A percentile compares a stretch with the other conserved stretches of the same genome.
Conservation (phyloP, 2,329 filamentous ascomycete genomes). For the Lecanicillium sp. region DNA sequence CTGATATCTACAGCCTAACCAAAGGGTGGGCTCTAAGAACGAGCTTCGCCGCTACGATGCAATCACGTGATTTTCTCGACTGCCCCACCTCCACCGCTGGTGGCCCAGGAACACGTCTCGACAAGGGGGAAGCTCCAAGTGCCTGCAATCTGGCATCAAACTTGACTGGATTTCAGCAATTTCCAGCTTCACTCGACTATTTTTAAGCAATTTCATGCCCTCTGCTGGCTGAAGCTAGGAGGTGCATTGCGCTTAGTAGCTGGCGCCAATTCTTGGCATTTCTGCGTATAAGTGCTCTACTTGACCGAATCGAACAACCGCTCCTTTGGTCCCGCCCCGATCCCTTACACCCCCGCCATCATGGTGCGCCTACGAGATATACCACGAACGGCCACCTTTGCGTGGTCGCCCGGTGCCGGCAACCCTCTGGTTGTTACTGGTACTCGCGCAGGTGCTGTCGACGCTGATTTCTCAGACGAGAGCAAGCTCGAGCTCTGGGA, state of each 20-base stretch:
- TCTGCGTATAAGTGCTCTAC: constrained; percentile 12
- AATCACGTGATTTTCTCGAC: constrained; percentile 23
- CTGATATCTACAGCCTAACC: background rate
- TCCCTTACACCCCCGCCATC: constrained; percentile 29
- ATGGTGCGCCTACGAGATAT: constrained; percentile 98
- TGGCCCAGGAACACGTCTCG: constrained; percentile 13
- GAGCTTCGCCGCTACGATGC: background rate
- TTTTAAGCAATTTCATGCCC: constrained; percentile 19
- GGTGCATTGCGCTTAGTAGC: constrained; percentile 18
- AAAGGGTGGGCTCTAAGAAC: background rate
- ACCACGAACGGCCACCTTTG: constrained; percentile 91
- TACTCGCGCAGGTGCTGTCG: constrained; percentile 89
- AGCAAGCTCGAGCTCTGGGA: constrained; percentile 97
- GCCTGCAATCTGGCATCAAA: constrained; percentile 44
- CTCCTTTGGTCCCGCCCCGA: constrained; percentile 18
- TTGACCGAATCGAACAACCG: constrained; percentile 16
- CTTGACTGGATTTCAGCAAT: constrained; percentile 16
- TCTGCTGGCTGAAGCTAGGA: constrained; percentile 27
- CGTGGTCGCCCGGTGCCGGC: constrained; percentile 80
- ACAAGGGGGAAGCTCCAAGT: constrained; percentile 24
- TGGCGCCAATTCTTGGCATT: constrained; percentile 18
- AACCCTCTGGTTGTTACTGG: constrained; percentile 85
- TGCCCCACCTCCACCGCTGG: constrained; percentile 5
- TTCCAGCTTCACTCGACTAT: constrained; percentile 13
- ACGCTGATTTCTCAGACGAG: constrained; percentile 96